These are phyloP conservation scores for Thalassiosira hispida DNA, from an alignment of 352 stramenopile species.

Conservation along the genomic window DNA sequence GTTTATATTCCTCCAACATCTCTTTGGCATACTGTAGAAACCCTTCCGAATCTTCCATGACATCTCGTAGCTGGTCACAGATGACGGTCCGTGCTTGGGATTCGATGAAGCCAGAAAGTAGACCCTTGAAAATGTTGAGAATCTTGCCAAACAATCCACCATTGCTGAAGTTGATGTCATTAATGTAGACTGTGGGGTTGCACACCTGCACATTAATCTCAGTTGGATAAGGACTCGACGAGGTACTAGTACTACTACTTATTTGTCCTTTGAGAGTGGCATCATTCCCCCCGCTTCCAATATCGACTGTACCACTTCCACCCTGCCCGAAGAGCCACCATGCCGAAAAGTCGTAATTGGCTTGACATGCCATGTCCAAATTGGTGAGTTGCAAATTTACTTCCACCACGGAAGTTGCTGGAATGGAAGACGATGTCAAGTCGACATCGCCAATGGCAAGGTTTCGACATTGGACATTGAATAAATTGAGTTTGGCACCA, in stretches of 20 bases:
- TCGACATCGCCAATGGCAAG: background rate
- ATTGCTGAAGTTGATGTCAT: conserved; percentile 47
- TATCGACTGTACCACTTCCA: background rate
- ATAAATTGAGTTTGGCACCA: background rate
- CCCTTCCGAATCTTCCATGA: conserved; percentile 19
- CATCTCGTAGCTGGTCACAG: conserved; percentile 20
- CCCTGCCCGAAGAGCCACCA: background rate
- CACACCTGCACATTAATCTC: conserved; percentile 13
- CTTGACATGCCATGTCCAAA: background rate
- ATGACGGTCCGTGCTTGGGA: conserved; percentile 3
- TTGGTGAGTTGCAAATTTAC: background rate
- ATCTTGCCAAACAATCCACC: conserved; percentile 39
- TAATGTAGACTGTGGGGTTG: conserved; percentile 34
- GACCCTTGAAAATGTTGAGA: conserved; percentile 29
- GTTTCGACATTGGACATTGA: background rate
- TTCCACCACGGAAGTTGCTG: background rate
- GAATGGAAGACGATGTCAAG: background rate
- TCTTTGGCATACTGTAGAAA: conserved; percentile 15
- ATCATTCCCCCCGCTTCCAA: background rate
- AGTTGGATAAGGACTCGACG: conserved; percentile 8
- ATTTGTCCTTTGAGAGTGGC: background rate
- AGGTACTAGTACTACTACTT: too few relatives aligned
- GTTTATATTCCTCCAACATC: conserved; percentile 16
- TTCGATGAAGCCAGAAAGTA: conserved; percentile 32
- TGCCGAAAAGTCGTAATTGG: background rate